These are phyloP conservation scores for Penicillium brevicompactum DNA, from an alignment of 2,329 filamentous ascomycete genomes.

Conservation along the genomic window DNA sequence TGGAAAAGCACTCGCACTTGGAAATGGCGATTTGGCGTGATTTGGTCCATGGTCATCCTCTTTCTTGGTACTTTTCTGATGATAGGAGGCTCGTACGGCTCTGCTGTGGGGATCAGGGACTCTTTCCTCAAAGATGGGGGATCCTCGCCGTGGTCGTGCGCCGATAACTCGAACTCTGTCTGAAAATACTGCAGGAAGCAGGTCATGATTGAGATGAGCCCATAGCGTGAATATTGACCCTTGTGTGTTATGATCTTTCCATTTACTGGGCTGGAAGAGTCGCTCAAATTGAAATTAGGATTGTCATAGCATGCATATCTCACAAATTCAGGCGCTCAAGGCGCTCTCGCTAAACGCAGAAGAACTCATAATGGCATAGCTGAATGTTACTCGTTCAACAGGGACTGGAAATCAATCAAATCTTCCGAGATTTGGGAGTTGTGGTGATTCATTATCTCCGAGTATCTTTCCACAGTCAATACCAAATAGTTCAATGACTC, in stretches of 20 bases:
- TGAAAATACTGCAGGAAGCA: not conserved
- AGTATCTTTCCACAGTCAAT: not conserved
- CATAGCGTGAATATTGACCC: not conserved
- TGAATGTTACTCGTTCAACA: not conserved
- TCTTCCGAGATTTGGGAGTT: not conserved
- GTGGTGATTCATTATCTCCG: not conserved
- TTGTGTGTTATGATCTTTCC: not conserved
- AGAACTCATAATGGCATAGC: not conserved
- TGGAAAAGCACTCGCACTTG: not conserved
- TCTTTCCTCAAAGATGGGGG: not conserved
- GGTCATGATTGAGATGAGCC: not conserved
- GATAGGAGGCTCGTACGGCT: not conserved
- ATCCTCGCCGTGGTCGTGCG: not conserved
- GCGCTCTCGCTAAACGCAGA: not conserved
- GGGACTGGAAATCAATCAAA: not conserved
- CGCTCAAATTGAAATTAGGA: not conserved
- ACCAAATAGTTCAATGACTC: not conserved
- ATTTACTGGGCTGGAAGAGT: not conserved
- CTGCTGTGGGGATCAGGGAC: not conserved
- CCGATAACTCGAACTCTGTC: not conserved
- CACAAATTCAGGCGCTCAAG: not conserved
- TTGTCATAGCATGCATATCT: not conserved
- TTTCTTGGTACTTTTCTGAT: not conserved
- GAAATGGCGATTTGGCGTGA: not conserved
- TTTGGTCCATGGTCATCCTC: not conserved